Conservation (phyloP, 192 early-diverging fungal genomes). For the Coemansia sp. region DNA sequence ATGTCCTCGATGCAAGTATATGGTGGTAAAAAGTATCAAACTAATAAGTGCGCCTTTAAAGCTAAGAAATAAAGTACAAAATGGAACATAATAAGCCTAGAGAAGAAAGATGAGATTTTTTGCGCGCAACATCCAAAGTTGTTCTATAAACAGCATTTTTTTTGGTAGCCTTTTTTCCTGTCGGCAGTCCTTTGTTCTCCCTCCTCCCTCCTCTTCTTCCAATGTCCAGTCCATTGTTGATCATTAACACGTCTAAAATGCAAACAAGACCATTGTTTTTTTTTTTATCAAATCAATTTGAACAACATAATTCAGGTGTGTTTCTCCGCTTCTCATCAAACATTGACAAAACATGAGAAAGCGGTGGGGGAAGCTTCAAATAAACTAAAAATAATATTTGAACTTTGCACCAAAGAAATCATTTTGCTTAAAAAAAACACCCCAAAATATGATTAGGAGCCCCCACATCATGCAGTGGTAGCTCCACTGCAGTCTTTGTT, state of each 20-base stretch:
- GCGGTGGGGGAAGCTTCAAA: no score
- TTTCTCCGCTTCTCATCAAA: neutral
- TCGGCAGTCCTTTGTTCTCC: neutral
- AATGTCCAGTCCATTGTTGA: neutral
- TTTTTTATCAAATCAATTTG: neutral
- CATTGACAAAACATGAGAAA: no score
- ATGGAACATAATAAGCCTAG: conserved; percentile 1
- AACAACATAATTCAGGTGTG: neutral
- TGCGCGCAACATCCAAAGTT: neutral
- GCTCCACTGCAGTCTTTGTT: neutral
- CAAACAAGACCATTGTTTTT: neutral
- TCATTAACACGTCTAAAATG: neutral
- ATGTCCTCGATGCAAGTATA: neutral
- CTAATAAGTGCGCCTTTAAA: neutral
- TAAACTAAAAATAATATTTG: no score
- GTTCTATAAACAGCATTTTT: neutral
- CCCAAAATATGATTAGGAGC: neutral
- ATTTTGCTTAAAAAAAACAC: neutral
- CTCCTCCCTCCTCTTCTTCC: neutral
- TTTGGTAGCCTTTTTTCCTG: neutral
- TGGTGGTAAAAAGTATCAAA: neutral
- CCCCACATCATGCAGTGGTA: neutral
- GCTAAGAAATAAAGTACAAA: neutral
- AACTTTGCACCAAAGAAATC: no score
- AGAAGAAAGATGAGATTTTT: neutral